Conservation (phyloP, 805 yeast species). For the Clavispora carvajalis region DNA sequence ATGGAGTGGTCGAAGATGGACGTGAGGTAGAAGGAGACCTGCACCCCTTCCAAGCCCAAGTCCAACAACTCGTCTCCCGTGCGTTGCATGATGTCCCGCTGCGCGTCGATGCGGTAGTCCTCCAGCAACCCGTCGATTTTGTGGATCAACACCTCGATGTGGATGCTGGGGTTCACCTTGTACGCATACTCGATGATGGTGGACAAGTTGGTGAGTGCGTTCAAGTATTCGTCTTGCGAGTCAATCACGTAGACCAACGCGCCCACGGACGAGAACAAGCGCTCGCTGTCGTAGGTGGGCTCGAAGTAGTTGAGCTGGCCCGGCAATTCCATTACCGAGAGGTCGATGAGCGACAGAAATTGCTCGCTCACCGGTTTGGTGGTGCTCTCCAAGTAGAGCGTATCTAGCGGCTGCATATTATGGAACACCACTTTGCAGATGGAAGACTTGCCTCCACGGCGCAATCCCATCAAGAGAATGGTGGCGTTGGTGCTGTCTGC, state of each 20-base stretch:
- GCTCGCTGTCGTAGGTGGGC: constrained; percentile 73
- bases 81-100: constrained; percentile 92
- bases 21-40: constrained; percentile 84
- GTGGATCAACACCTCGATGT: constrained; percentile 90
- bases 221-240: constrained; percentile 89
- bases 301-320: constrained; percentile 90
- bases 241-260: constrained; percentile 93
- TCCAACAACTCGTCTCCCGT: constrained; percentile 90
- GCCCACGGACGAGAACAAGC: constrained; percentile 75
- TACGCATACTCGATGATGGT: constrained; percentile 85
- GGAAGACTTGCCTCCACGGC: constrained; percentile 90
- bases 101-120: constrained; percentile 90
- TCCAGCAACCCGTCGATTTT: constrained; percentile 94
- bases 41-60: constrained; percentile 85
- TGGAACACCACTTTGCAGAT: constrained; percentile 95
- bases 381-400: constrained; percentile 84
- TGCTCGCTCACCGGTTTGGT: constrained; percentile 83
- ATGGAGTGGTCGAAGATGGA: constrained; percentile 94
- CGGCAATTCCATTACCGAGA: constrained; percentile 90
- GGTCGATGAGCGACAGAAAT: constrained; percentile 76
- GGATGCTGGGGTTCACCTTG: constrained; percentile 75
- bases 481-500: constrained; percentile 66
- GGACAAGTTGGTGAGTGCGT: constrained; percentile 84
- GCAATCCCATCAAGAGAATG: constrained; percentile 79
- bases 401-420: constrained; percentile 92